phyloP scores from a whole-genome alignment of 2,329 filamentous ascomycete species.

The Sporothrix phasma region DNA sequence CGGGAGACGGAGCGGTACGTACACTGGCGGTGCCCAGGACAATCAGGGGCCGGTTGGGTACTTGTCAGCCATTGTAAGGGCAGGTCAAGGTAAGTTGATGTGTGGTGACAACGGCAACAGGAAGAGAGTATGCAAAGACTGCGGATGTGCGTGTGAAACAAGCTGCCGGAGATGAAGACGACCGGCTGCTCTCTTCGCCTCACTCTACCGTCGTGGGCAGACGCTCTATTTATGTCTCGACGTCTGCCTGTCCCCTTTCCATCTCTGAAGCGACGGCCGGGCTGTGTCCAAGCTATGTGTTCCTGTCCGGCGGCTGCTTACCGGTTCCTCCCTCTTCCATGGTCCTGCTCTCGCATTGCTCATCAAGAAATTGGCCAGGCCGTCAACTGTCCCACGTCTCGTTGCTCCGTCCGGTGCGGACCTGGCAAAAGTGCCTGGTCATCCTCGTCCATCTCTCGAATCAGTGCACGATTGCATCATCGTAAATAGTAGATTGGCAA shows the following conservation, averaged over 20 bases:
- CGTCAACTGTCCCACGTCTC: neutral
- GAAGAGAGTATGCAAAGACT: neutral
- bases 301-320: neutral
- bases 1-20: neutral
- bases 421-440: too few species aligned
- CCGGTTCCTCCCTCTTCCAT: neutral
- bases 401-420: neutral
- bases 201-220: neutral
- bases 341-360: neutral
- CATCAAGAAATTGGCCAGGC: neutral
- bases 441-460: too few species aligned
- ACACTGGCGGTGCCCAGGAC: conserved; percentile 1
- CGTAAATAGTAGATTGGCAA: neutral
- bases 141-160: too few species aligned
- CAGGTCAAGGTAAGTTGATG: neutral
- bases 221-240: neutral
- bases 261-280: neutral
- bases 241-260: neutral
- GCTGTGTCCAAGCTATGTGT: neutral
- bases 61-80: neutral
- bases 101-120: too few species aligned
- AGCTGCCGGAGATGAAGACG: neutral
- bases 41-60: neutral
- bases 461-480: too few species aligned
- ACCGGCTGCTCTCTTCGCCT: too few species aligned